Percentiles rank a stretch among this genome's conserved stretches.
phyloP scores from a whole-genome alignment of 208 protist species.

The Leishmania tarentolae region DNA sequence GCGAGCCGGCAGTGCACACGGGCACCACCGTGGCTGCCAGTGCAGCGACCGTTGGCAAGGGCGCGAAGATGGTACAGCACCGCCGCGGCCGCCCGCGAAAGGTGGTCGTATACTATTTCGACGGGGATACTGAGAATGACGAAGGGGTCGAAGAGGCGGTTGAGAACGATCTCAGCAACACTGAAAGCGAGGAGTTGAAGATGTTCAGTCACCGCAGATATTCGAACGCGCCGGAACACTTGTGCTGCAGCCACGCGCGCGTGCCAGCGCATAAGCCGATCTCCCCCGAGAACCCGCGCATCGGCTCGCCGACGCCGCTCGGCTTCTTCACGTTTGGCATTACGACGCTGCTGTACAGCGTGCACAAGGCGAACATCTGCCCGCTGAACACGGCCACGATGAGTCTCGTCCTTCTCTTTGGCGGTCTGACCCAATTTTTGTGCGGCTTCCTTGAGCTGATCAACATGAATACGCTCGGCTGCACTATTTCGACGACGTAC shows the following conservation, averaged over 20 bases:
- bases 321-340: slow-evolving; percentile 73
- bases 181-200: slow-evolving; percentile 7
- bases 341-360: slow-evolving; percentile 62
- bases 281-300: slow-evolving; percentile 28
- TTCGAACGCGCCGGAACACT: neutral
- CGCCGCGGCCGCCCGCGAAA: slow-evolving; percentile 28
- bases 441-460: slow-evolving; percentile 59
- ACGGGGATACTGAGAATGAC: slow-evolving; percentile 15
- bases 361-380: slow-evolving; percentile 53
- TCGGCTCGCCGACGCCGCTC: slow-evolving; percentile 42
- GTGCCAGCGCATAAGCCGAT: neutral
- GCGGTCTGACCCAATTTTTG: slow-evolving; percentile 59
- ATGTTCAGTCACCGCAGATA: neutral
- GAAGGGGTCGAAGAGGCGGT: neutral
- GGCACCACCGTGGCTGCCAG: neutral
- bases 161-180: neutral
- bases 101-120: slow-evolving; percentile 37
- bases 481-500: slow-evolving; percentile 48
- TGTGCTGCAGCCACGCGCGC: neutral
- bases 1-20: neutral
- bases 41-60: neutral
- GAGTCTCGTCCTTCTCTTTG: slow-evolving; percentile 48
- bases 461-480: slow-evolving; percentile 63
- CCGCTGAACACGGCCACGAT: slow-evolving; percentile 40
- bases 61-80: neutral